phyloP scores from a whole-genome alignment of 2,329 filamentous ascomycete species.

The Neofusicoccum cordaticola region DNA sequence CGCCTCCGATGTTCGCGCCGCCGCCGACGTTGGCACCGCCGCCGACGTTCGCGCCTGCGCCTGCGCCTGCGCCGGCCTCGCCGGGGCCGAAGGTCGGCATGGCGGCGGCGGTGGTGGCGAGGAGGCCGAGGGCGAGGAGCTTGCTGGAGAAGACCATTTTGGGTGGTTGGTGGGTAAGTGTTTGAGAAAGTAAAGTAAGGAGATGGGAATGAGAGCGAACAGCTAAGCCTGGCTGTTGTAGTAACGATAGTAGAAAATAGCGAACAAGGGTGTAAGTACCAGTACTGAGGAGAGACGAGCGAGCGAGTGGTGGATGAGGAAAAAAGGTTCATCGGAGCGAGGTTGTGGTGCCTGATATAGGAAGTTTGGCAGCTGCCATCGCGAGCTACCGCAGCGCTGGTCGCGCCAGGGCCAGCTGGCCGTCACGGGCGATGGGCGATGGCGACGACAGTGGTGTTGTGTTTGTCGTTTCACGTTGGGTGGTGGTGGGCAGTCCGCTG shows the following conservation, averaged over 20 bases:
- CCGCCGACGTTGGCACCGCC: background rate
- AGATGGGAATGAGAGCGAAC: background rate
- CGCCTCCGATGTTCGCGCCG: no score
- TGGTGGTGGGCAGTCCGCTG: background rate
- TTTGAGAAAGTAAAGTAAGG: background rate
- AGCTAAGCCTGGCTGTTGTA: background rate
- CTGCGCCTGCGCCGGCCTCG: background rate
- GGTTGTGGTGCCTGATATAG: background rate
- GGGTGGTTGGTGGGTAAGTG: background rate
- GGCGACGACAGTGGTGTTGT: background rate
- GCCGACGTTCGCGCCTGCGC: no score
- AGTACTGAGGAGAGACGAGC: background rate
- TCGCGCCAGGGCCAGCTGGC: background rate
- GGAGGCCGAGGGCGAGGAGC: background rate
- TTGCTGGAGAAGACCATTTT: conserved; percentile 8
- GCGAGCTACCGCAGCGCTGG: no score
- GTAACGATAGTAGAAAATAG: background rate
- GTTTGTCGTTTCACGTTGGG: background rate
- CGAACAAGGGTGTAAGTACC: background rate
- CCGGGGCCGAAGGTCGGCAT: background rate
- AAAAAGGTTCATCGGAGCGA: background rate
- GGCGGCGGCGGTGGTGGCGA: background rate
- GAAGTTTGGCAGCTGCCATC: background rate
- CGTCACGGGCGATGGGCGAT: background rate
- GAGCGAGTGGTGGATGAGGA: background rate